A percentile compares a stretch with the other conserved stretches of the same genome.
Evolutionary conservation across 176 grass and related monocot species (phyloP).

Genomic region (Pharus latifolius): DNA sequence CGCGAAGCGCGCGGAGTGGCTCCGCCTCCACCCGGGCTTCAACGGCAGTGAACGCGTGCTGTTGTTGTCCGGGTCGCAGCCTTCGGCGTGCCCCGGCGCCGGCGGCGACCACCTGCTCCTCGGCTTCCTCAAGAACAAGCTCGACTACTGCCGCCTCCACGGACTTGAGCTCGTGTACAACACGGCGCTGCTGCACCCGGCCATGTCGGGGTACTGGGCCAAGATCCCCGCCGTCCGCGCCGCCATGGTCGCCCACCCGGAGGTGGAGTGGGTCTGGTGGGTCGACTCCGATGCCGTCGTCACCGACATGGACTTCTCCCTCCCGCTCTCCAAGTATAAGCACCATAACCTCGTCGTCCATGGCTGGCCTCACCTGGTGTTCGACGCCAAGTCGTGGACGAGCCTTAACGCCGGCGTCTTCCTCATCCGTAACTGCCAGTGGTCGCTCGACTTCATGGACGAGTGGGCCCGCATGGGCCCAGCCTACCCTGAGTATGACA

Average conservation of each 20-base stretch:
- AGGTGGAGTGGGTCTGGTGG: conserved; percentile 92
- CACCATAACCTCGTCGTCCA: conserved; percentile 44
- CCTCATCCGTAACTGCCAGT: conserved; percentile 89
- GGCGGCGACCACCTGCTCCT: conserved; percentile 58
- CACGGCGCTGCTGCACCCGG: conserved; percentile 35
- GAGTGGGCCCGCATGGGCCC: conserved; percentile 47
- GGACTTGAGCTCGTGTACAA: conserved; percentile 67
- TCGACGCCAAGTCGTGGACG: conserved; percentile 38
- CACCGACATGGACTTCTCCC: conserved; percentile 91
- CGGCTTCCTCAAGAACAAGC: conserved; percentile 77
- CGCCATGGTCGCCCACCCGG: conserved; percentile 78
- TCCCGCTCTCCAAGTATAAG: conserved; percentile 17
- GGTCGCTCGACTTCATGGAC: conserved; percentile 70
- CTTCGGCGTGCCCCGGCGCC: conserved; percentile 30
- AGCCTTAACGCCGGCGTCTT: conserved; percentile 78
- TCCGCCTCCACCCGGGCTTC: conserved; percentile 23
- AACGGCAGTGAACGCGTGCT: conserved; percentile 31
- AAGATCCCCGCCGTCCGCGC: conserved; percentile 66
- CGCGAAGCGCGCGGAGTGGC: conserved; percentile 50
- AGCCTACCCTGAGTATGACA: background rate
- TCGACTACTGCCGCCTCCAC: conserved; percentile 79
- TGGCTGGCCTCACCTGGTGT: conserved; percentile 40
- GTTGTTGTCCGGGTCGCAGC: conserved; percentile 65
- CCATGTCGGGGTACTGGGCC: conserved; percentile 58
- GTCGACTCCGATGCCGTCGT: conserved; percentile 75